Conservation (phyloP, 495 filamentous ascomycete species). For the Sordaria brevicollis region DNA sequence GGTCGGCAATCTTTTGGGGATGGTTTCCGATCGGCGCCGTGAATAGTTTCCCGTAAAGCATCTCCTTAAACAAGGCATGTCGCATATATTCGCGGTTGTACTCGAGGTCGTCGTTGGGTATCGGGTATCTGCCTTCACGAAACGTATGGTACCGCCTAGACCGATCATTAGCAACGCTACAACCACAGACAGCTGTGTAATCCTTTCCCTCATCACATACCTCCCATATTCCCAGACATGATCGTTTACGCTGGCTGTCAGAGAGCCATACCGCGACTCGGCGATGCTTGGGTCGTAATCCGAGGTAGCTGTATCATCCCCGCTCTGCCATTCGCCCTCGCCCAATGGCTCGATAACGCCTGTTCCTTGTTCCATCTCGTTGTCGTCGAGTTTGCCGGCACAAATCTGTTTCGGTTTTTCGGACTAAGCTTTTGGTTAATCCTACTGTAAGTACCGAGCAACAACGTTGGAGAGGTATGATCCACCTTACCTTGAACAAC, state of each 20-base stretch:
- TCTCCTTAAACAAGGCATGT: constrained; percentile 47
- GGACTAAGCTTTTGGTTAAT: neutral
- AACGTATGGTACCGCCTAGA: constrained; percentile 26
- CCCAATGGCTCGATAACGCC: constrained; percentile 11
- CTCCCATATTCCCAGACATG: constrained; percentile 29
- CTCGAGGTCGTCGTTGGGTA: constrained; percentile 31
- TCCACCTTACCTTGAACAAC: neutral
- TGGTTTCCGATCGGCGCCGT: constrained; percentile 46
- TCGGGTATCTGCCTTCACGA: constrained; percentile 21
- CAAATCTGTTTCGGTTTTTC: neutral
- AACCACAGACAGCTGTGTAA: neutral
- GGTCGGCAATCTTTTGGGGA: constrained; percentile 53
- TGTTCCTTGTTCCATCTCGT: constrained; percentile 16
- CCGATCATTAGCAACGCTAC: neutral
- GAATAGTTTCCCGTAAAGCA: constrained; percentile 47
- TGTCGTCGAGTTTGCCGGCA: neutral
- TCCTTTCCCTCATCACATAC: constrained; percentile 3
- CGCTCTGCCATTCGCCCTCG: constrained; percentile 7
- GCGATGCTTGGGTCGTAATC: constrained; percentile 20
- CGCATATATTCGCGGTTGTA: constrained; percentile 36
- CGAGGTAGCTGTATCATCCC: constrained; percentile 15
- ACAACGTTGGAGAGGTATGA: neutral
- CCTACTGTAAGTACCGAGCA: neutral
- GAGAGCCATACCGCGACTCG: constrained; percentile 19
- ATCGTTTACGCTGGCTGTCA: constrained; percentile 23